Evolutionary conservation across 2,329 filamentous ascomycete genomes (phyloP).

Genomic region (Akanthomyces lecanii): DNA sequence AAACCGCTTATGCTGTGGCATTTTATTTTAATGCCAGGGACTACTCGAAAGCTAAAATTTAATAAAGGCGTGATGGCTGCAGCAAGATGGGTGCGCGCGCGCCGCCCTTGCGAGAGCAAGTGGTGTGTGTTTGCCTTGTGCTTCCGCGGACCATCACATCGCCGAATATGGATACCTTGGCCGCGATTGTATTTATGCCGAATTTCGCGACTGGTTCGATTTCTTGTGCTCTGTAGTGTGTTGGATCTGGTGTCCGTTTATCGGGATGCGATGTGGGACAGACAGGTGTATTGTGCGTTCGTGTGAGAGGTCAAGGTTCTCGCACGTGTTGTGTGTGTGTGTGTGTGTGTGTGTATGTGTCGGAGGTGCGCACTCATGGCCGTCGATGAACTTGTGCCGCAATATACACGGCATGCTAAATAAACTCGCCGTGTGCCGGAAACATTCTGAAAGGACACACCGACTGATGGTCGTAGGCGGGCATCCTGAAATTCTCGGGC

Average conservation of each 20-base stretch:
- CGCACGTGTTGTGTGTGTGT: no score
- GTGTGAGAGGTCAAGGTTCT: no score
- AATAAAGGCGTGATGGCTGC: no score
- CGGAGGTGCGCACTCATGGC: no score
- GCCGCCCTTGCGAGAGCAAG: background rate
- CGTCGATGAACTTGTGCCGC: no score
- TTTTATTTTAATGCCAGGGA: background rate
- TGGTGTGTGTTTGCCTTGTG: no score
- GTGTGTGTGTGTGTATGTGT: no score
- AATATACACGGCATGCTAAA: no score
- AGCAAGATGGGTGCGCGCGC: background rate
- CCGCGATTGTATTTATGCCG: background rate
- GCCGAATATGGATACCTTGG: background rate
- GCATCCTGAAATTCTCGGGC: background rate
- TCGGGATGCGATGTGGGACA: background rate
- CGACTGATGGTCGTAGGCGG: background rate
- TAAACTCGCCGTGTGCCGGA: background rate
- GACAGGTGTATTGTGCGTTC: no score
- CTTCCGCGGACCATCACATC: background rate
- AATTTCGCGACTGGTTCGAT: background rate
- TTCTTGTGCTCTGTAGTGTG: background rate
- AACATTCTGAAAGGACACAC: background rate
- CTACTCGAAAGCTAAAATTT: background rate
- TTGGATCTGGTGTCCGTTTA: background rate
- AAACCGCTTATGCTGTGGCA: background rate